These are phyloP conservation scores for Leucocoprinus leucothites DNA, from an alignment of 768 basidiomycete species.

Conservation along the genomic window DNA sequence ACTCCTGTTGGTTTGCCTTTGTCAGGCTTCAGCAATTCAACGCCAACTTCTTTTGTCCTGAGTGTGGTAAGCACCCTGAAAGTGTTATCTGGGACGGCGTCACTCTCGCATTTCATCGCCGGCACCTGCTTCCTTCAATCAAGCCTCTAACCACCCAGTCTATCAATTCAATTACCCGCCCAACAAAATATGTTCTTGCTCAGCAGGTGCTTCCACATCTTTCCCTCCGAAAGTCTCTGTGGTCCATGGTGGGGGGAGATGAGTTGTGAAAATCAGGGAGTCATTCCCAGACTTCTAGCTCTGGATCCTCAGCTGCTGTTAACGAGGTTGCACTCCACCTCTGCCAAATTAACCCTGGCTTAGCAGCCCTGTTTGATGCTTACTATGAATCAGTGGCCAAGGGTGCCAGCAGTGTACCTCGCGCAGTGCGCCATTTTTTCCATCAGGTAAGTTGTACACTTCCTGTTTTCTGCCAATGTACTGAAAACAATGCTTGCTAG, in stretches of 20 bases:
- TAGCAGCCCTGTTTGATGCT: background rate
- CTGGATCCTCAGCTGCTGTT: no score
- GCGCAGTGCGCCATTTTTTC: background rate
- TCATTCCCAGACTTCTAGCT: no score
- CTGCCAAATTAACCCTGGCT: background rate
- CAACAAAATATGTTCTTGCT: conserved; percentile 18
- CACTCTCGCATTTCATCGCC: conserved; percentile 25
- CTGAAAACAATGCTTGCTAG: background rate
- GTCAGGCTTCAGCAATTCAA: conserved; percentile 19
- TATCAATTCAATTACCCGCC: conserved; percentile 9
- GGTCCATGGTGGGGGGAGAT: background rate
- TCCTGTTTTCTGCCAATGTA: background rate
- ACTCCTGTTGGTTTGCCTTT: conserved; percentile 31
- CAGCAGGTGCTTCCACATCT: conserved; percentile 26
- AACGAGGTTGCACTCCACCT: no score
- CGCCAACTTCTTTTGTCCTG: conserved; percentile 22
- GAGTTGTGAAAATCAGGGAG: no score
- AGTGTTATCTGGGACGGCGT: conserved; percentile 32
- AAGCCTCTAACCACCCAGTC: conserved; percentile 26
- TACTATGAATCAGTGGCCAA: background rate
- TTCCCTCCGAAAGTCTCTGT: conserved; percentile 6
- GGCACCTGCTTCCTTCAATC: conserved; percentile 22
- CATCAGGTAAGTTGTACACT: background rate
- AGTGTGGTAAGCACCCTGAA: conserved; percentile 25
- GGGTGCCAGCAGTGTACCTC: background rate